Conservation (phyloP, 2,329 filamentous ascomycete genomes). For the Aciculosporium take region DNA sequence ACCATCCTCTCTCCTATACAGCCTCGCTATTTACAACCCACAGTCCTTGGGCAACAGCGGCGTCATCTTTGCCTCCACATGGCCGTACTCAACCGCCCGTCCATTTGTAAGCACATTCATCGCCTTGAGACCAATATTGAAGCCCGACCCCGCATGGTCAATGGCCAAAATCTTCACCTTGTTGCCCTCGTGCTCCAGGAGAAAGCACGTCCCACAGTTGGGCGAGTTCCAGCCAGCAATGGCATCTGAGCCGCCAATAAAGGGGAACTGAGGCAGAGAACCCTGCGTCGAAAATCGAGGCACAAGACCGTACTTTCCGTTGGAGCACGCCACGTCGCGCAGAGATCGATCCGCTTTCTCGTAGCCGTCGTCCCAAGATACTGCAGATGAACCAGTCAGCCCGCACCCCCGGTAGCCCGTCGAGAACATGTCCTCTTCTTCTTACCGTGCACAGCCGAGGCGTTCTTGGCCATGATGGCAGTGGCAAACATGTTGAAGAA, state of each 20-base stretch:
- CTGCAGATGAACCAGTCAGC: slow-evolving; percentile 16
- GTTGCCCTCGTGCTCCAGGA: slow-evolving; percentile 34
- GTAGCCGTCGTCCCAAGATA: slow-evolving; percentile 61
- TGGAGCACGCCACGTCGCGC: slow-evolving; percentile 47
- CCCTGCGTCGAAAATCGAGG: slow-evolving; percentile 46
- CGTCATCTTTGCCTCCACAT: slow-evolving; percentile 23
- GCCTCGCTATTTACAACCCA: slow-evolving; percentile 15
- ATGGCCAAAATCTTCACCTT: slow-evolving; percentile 41
- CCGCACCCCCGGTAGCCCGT: background rate
- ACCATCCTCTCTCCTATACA: background rate
- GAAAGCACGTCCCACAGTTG: slow-evolving; percentile 46
- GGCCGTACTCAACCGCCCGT: slow-evolving; percentile 22
- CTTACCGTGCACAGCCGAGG: slow-evolving; percentile 11
- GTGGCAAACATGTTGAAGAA: slow-evolving; percentile 24
- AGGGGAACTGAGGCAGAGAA: slow-evolving; percentile 34
- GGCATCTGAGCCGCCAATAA: slow-evolving; percentile 39
- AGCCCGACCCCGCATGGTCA: slow-evolving; percentile 34
- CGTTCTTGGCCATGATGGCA: slow-evolving; percentile 22
- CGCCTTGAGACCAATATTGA: slow-evolving; percentile 41
- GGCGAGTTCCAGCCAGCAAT: slow-evolving; percentile 42
- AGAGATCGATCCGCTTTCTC: slow-evolving; percentile 45
- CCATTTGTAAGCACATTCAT: slow-evolving; percentile 42
- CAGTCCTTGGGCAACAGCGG: slow-evolving; percentile 32
- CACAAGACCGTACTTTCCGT: slow-evolving; percentile 52
- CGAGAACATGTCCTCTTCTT: background rate